Base-by-base conservation (phyloP, 768 basidiomycete species). In the Mycena belliarum region DNA sequence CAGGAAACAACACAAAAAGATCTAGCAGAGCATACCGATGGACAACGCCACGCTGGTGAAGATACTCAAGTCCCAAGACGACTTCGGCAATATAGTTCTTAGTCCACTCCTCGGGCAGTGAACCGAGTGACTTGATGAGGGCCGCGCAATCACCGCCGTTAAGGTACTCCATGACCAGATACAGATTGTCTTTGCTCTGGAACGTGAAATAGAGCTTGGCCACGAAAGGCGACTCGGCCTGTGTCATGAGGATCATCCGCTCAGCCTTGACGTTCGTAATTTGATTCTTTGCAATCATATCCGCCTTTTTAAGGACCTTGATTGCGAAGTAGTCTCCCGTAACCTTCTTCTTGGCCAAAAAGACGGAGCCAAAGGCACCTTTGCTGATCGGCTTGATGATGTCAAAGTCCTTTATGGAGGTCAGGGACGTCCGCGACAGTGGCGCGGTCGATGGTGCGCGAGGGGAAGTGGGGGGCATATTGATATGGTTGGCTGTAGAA, bases 211-310 rank as follows among this genome's bases (percentile, higher is more conserved):
- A 99, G 32, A 99, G 79, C 73, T 97, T 97, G 47, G 94, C 94
- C 48, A 98, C 97, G 68, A 98, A 96, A 16, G 97, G 96, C 10
- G 95, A 97, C 72, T 97, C 95, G 2, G 96, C 91, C 73, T 98
- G 96, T 71, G 95, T 95, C 97, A 99, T 99, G 65, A 99, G 82
- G 67, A 99, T 99, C 88, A 97, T 98, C 55, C 97, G 84, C 77
- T 99, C 97, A 2, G 97, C 97, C 76, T 98, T 98, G 72, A 99
- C 97, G 70, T 98, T 99, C 47, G 97, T 98, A 71, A 99, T 96
- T 73, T 99, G 97, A 77, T 99, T 99, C 83, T 99, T 99, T 38
- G 97, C 93, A 71, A 99, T 98, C 97, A 99, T 99, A 75, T 99
- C 97, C n/a, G 95, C 93, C 78, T 99, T 99, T 79, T 96, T 98